Evolutionary conservation across 2,329 filamentous ascomycete genomes (phyloP).

Genomic region (Alternaria gaisen): DNA sequence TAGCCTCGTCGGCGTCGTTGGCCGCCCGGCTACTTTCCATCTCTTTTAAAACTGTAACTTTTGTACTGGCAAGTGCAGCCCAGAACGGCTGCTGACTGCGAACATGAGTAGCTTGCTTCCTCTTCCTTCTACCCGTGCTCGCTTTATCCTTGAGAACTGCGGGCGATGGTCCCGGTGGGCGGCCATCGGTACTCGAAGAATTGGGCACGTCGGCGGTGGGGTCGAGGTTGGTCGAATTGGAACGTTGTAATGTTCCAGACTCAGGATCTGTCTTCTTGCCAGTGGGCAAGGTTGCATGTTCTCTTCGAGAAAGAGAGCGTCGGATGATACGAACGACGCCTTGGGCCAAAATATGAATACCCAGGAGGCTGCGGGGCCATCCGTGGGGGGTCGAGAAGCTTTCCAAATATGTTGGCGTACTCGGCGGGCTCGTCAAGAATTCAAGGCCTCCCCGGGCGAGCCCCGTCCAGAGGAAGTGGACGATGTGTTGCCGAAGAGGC

Average conservation of each 20-base stretch:
- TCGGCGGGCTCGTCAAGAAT: slow-evolving; percentile 51
- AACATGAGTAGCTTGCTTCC: slow-evolving; percentile 90
- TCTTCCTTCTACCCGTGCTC: slow-evolving; percentile 80
- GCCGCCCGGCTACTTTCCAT: slow-evolving; percentile 77
- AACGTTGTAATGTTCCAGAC: slow-evolving; percentile 56
- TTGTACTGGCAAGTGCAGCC: slow-evolving; percentile 93
- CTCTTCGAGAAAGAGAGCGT: slow-evolving; percentile 51
- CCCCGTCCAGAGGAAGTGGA: slow-evolving; percentile 51
- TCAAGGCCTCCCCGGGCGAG: slow-evolving; percentile 53
- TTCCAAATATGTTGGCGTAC: slow-evolving; percentile 46
- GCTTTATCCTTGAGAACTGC: slow-evolving; percentile 64
- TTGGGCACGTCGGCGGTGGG: slow-evolving; percentile 62
- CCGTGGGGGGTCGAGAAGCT: slow-evolving; percentile 61
- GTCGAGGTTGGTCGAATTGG: slow-evolving; percentile 46
- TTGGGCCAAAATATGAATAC: slow-evolving; percentile 78
- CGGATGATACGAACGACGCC: slow-evolving; percentile 75
- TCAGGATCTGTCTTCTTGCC: slow-evolving; percentile 67
- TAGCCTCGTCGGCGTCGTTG: slow-evolving; percentile 75
- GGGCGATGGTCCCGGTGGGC: slow-evolving; percentile 61
- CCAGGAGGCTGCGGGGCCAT: slow-evolving; percentile 73
- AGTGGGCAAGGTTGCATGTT: slow-evolving; percentile 45
- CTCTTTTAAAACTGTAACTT: slow-evolving; percentile 92
- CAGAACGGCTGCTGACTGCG: slow-evolving; percentile 90
- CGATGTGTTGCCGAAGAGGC: slow-evolving; percentile 54
- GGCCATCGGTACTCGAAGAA: slow-evolving; percentile 57